Percentiles rank a stretch among this genome's conserved stretches.
These are phyloP conservation scores for Gaertneriomyces semiglobifer DNA, from an alignment of 192 early-diverging fungal species.

Conservation along the genomic window DNA sequence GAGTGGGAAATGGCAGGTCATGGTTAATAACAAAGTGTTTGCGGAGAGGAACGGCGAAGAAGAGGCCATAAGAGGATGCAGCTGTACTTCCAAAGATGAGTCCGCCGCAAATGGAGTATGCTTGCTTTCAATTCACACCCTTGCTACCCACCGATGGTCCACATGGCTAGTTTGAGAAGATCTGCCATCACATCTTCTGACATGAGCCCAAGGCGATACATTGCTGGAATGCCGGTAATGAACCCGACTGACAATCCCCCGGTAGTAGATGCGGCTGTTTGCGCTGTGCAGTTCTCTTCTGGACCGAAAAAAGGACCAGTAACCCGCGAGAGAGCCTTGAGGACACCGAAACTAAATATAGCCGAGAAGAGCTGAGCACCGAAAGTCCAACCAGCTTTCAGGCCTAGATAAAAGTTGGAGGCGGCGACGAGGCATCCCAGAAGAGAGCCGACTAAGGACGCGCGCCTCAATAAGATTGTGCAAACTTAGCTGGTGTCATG, in stretches of 20 bases:
- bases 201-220: slow-evolving; percentile 61
- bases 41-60: slow-evolving; percentile 62
- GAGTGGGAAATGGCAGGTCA: slow-evolving; percentile 77
- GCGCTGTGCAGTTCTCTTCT: slow-evolving; percentile 79
- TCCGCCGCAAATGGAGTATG: not conserved
- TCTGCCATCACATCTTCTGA: slow-evolving; percentile 6
- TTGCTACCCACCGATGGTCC: not conserved
- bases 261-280: slow-evolving; percentile 78
- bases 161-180: not conserved
- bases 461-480: not conserved
- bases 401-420: slow-evolving; percentile 2
- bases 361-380: slow-evolving; percentile 25
- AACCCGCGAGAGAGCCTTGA: slow-evolving; percentile 60
- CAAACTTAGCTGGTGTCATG: not conserved
- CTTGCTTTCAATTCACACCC: not conserved
- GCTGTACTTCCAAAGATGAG: not conserved
- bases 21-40: slow-evolving; percentile 43
- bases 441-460: not conserved
- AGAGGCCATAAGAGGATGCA: slow-evolving; percentile 76
- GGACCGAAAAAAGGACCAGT: slow-evolving; percentile 65
- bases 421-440: slow-evolving; percentile 1
- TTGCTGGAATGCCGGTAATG: slow-evolving; percentile 76
- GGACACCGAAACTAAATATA: slow-evolving; percentile 65
- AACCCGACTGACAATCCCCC: slow-evolving; percentile 79
- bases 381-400: slow-evolving; percentile 31